Evolutionary conservation across 805 yeast species (phyloP), one percentile per base, ranked within the genome.

Genomic region (Saccharomyces jurei): DNA sequence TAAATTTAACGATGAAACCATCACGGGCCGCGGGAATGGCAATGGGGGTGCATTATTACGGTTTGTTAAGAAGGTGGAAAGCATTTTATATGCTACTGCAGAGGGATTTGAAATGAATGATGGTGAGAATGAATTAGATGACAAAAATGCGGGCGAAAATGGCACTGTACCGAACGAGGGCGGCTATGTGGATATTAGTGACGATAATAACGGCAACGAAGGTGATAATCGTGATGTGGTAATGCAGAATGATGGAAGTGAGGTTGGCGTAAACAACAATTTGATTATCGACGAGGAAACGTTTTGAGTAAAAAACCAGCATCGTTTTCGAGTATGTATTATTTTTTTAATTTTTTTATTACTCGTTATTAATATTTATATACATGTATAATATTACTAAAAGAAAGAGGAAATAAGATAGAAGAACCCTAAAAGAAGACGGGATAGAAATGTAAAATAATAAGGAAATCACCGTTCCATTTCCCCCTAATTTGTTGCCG

Each of bases 91-190:
- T 62, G 80, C 86, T 6, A 86, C 95, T 0, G 89, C 87, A 53
- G 96, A 87, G 58, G 96, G 96, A 0, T 89, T 89, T 65, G 86
- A 83, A 62, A 77, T 84, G n/a, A 73, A 70, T 32, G 75, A 69
- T 25, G 68, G 59, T 2, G 74, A 67, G 29, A 63, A 53, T 17
- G 30, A 41, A 17, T n/a, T 10, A 32, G 9, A 14, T 21, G 49
- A 28, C 8, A 26, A 26, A 30, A 13, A 17, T 17, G 47, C 21
- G 17, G 49, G 29, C 13, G 11, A 49, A n/a, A 9, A 25, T 48
- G 41, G 27, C 17, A 25, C 27, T 31, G 48, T 26, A 5, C 21
- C 21, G n/a, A 50, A 10, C 17, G 50, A 31, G 13, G 47, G 30
- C 46, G 32, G 27, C 11, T 17, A 36, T n/a, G 6, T 14, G 8